Percentiles rank a stretch among this genome's conserved stretches.
Evolutionary conservation across 208 protist species (phyloP).

Genomic region (Balamuthia mandrillaris): DNA sequence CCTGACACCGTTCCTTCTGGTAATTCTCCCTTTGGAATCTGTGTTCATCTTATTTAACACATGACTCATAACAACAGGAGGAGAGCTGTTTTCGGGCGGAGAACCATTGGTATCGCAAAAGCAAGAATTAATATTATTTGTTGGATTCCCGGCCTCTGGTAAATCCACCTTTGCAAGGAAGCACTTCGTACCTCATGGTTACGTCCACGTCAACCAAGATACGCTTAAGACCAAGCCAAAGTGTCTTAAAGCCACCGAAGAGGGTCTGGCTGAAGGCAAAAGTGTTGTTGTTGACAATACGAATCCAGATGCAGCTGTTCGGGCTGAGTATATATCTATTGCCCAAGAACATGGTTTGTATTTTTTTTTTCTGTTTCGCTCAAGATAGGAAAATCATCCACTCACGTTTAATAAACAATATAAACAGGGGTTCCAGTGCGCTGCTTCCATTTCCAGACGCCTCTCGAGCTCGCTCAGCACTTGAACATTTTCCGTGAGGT

Average conservation of each 20-base stretch:
- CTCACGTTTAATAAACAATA: too few relatives aligned
- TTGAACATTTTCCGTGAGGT: constrained; percentile 35
- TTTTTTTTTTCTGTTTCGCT: too few relatives aligned
- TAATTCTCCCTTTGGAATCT: neutral
- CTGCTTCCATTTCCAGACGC: constrained; percentile 16
- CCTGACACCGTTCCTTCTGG: neutral
- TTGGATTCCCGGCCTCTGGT: constrained; percentile 36
- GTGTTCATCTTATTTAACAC: neutral
- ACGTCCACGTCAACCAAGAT: constrained; percentile 38
- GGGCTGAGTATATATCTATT: constrained; percentile 38
- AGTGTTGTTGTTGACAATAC: constrained; percentile 45
- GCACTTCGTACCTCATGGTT: constrained; percentile 12
- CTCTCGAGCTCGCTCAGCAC: constrained; percentile 24
- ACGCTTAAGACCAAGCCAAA: constrained; percentile 20
- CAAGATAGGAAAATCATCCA: too few relatives aligned
- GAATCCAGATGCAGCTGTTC: neutral
- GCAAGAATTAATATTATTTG: constrained; percentile 35
- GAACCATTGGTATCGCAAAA: neutral
- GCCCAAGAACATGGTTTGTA: neutral
- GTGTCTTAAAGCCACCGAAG: constrained; percentile 18
- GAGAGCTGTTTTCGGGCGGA: neutral
- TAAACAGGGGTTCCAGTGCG: constrained; percentile 19
- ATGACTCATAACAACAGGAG: neutral
- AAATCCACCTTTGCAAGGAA: constrained; percentile 27
- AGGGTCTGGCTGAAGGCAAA: constrained; percentile 21